Conservation (phyloP, 108 stramenopile species). For the Thalassiosira profunda region DNA sequence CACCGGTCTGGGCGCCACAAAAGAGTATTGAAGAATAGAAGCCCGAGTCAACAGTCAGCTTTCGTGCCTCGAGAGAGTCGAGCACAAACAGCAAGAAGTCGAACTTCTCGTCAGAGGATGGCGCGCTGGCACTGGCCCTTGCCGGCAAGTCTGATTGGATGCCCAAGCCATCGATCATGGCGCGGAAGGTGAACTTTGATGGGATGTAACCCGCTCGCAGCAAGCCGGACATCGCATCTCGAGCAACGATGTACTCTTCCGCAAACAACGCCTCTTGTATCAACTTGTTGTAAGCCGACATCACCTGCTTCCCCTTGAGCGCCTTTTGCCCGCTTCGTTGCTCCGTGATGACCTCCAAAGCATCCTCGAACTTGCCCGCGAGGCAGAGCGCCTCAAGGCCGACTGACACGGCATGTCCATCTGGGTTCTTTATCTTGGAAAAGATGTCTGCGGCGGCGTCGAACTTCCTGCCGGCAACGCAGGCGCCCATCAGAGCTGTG, state of each 20-base stretch:
- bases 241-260: conserved; percentile 54
- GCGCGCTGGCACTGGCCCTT: conserved; percentile 6
- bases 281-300: conserved; percentile 62
- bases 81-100: conserved; percentile 73
- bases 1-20: conserved; percentile 57
- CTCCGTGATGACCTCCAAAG: conserved; percentile 46
- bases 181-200: conserved; percentile 61
- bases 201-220: conserved; percentile 72
- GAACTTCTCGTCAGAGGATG: conserved; percentile 52
- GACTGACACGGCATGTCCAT: conserved; percentile 72
- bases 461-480: conserved; percentile 61
- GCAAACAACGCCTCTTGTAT: conserved; percentile 45
- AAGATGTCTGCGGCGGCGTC: conserved; percentile 74
- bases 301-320: conserved; percentile 72
- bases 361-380: conserved; percentile 48
- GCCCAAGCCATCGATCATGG: conserved; percentile 55
- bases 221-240: conserved; percentile 49
- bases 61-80: conserved; percentile 68
- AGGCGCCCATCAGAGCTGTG: conserved; percentile 85
- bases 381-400: conserved; percentile 68
- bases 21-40: conserved; percentile 69
- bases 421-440: conserved; percentile 68
- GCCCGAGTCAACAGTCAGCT: conserved; percentile 60
- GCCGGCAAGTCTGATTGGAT: conserved; percentile 30
- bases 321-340: conserved; percentile 43